Conservation (phyloP, 306 rosid species). For the Casuarina cunninghamiana region DNA sequence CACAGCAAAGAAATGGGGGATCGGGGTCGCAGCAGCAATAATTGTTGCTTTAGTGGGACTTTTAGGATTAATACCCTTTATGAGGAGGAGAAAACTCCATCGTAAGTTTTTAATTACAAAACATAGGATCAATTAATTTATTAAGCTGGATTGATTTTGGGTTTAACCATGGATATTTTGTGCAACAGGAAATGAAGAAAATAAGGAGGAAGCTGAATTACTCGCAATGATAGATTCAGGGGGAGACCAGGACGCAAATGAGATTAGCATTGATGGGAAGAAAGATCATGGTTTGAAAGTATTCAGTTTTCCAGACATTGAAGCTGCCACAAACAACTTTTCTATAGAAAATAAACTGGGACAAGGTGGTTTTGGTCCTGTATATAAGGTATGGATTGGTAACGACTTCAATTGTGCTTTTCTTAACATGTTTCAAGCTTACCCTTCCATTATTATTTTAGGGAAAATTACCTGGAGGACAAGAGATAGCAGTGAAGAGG, state of each 20-base stretch:
- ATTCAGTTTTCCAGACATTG: background rate
- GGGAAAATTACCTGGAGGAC: background rate
- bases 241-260: background rate
- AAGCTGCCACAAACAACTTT: background rate
- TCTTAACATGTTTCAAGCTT: background rate
- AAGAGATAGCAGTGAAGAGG: background rate
- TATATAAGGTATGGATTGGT: background rate
- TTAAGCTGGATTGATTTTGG: background rate
- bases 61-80: background rate
- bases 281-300: constrained; percentile 3
- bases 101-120: background rate
- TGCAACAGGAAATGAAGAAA: background rate
- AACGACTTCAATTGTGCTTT: background rate
- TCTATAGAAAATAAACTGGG: background rate
- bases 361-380: background rate
- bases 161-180: background rate
- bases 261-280: constrained; percentile 1
- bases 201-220: background rate
- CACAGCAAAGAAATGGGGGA: constrained; percentile 6
- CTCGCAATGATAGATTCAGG: background rate
- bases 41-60: background rate
- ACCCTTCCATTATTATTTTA: background rate
- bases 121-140: background rate
- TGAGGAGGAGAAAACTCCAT: constrained; percentile 8
- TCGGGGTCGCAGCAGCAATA: constrained; percentile 1